Evolutionary conservation across 495 filamentous ascomycete genomes (phyloP).

Genomic region (Talaromyces nanjingensis): DNA sequence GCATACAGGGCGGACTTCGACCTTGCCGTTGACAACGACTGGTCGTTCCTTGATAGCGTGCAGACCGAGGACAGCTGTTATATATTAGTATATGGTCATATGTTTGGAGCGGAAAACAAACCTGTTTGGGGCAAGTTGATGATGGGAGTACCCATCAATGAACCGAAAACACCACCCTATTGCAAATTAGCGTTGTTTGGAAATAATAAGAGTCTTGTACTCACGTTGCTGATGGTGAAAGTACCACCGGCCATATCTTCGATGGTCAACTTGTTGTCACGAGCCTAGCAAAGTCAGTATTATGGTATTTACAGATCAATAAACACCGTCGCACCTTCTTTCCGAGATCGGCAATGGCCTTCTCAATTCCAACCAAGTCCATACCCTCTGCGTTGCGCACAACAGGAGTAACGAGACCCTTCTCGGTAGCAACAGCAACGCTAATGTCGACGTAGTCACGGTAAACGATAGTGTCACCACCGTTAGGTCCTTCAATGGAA

Average conservation of each 20-base stretch:
- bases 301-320: neutral
- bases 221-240: constrained; percentile 95
- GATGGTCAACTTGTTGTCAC: constrained; percentile 94
- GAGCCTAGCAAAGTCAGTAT: constrained; percentile 48
- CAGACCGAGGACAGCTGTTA: constrained; percentile 81
- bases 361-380: constrained; percentile 85
- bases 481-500: constrained; percentile 90
- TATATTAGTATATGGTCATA: constrained; percentile 4
- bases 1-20: constrained; percentile 80
- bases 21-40: constrained; percentile 81
- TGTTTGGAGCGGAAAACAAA: constrained; percentile 17
- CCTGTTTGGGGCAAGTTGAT: constrained; percentile 93
- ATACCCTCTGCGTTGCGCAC: constrained; percentile 87
- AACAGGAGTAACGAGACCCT: constrained; percentile 93
- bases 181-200: constrained; percentile 11
- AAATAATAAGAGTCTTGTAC: constrained; percentile 10
- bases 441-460: constrained; percentile 97
- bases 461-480: constrained; percentile 97
- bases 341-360: constrained; percentile 84
- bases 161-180: constrained; percentile 65
- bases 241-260: constrained; percentile 99
- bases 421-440: constrained; percentile 95
- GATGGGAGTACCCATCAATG: constrained; percentile 96
- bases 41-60: constrained; percentile 96
- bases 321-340: constrained; percentile 60